Evolutionary conservation across 768 basidiomycete genomes (phyloP).

Genomic region (Amanita muscaria): DNA sequence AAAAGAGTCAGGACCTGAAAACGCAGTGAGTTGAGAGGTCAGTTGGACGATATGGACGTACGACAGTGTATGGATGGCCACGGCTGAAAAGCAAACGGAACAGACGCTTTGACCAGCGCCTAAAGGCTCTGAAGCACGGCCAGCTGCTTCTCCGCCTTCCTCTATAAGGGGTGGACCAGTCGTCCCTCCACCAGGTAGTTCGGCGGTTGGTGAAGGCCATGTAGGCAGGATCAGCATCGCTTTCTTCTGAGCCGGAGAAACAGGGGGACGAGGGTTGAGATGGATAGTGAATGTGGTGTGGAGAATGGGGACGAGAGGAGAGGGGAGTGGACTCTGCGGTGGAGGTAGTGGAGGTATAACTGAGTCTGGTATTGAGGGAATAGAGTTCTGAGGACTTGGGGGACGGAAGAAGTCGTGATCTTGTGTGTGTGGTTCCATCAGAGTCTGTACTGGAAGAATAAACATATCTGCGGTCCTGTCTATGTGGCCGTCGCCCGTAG

Average conservation of each 20-base stretch:
- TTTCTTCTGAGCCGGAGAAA: slow-evolving; percentile 55
- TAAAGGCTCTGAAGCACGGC: slow-evolving; percentile 38
- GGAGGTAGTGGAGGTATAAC: slow-evolving; percentile 30
- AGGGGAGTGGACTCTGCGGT: slow-evolving; percentile 42
- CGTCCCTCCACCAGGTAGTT: slow-evolving; percentile 34
- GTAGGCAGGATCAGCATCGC: slow-evolving; percentile 45
- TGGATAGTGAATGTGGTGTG: slow-evolving; percentile 45
- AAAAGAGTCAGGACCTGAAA: slow-evolving; percentile 31
- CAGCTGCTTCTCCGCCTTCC: slow-evolving; percentile 46
- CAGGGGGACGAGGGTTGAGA: slow-evolving; percentile 42
- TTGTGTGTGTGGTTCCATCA: slow-evolving; percentile 17
- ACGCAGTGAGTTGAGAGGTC: background rate
- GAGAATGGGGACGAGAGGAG: slow-evolving; percentile 56
- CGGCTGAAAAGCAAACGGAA: slow-evolving; percentile 72
- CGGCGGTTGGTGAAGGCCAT: slow-evolving; percentile 21
- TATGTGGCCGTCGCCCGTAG: background rate
- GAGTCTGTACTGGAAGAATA: slow-evolving; percentile 37
- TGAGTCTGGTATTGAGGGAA: slow-evolving; percentile 28
- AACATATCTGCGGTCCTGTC: slow-evolving; percentile 24
- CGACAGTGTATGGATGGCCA: slow-evolving; percentile 73
- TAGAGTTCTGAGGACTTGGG: slow-evolving; percentile 6
- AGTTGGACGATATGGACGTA: no score
- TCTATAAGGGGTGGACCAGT: slow-evolving; percentile 37
- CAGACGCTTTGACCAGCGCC: slow-evolving; percentile 45
- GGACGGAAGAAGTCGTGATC: no score